Evolutionary conservation across 192 early-diverging fungal genomes (phyloP).

Genomic region (Linnemannia elongata): DNA sequence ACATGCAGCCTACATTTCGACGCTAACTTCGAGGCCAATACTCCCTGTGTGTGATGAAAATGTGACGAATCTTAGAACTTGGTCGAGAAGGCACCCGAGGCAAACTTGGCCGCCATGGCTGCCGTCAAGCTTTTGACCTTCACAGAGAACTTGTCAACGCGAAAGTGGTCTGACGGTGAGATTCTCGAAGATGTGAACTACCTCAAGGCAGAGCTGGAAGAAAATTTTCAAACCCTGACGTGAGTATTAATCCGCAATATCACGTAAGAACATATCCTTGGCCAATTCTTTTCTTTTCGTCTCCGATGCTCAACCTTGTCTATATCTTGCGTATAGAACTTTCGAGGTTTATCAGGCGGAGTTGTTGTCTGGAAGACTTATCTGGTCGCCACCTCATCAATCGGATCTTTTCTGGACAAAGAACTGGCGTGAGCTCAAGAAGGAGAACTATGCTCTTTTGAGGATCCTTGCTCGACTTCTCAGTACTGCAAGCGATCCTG

Average conservation of each 20-base stretch:
- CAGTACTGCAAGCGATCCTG: constrained; percentile 69
- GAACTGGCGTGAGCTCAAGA: constrained; percentile 84
- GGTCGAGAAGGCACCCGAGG: constrained; percentile 77
- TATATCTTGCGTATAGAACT: constrained; percentile 63
- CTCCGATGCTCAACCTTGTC: neutral
- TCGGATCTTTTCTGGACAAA: constrained; percentile 97
- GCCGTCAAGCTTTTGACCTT: constrained; percentile 82
- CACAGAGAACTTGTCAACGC: constrained; percentile 78
- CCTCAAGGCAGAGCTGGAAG: constrained; percentile 80
- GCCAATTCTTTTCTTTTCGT: neutral
- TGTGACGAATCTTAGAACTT: constrained; percentile 72
- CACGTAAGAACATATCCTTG: neutral
- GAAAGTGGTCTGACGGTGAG: constrained; percentile 96
- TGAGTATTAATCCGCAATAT: constrained; percentile 23
- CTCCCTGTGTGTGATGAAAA: neutral
- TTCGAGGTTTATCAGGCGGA: constrained; percentile 96
- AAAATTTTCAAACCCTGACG: constrained; percentile 84
- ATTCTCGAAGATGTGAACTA: constrained; percentile 83
- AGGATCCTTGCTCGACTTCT: constrained; percentile 73
- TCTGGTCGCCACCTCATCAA: constrained; percentile 93
- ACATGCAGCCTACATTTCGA: neutral
- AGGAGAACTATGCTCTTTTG: constrained; percentile 81
- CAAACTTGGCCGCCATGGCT: constrained; percentile 88
- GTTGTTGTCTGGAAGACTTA: constrained; percentile 84
- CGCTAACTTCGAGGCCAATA: neutral